Percentiles rank a stretch among this genome's conserved stretches.
These are phyloP conservation scores for Skeletonema potamos DNA, from an alignment of 108 stramenopile genomes.

Conservation along the genomic window DNA sequence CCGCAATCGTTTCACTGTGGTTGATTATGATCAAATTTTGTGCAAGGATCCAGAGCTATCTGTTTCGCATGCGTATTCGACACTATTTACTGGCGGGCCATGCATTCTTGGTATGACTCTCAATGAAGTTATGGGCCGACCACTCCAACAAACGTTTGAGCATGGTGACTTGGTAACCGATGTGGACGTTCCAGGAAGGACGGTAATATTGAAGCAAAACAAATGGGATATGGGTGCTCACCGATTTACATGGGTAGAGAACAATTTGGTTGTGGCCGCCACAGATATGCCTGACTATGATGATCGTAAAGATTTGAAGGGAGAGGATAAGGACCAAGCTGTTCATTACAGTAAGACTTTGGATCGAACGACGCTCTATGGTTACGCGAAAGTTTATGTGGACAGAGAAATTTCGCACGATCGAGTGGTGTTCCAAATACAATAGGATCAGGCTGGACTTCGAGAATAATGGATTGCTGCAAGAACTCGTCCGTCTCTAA, in stretches of 20 bases:
- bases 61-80: constrained; percentile 72
- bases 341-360: constrained; percentile 1
- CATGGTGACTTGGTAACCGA: constrained; percentile 47
- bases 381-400: constrained; percentile 36
- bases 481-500: neutral
- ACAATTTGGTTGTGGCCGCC: constrained; percentile 82
- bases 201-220: constrained; percentile 77
- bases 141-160: constrained; percentile 69
- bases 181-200: constrained; percentile 69
- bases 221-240: constrained; percentile 90
- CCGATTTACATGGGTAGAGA: constrained; percentile 80
- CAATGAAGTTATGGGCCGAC: constrained; percentile 75
- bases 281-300: constrained; percentile 87
- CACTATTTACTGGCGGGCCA: constrained; percentile 79
- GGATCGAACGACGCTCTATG: constrained; percentile 40
- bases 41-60: constrained; percentile 69
- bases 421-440: constrained; percentile 33
- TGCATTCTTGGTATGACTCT: constrained; percentile 76
- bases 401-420: constrained; percentile 45
- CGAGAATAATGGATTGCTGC: neutral
- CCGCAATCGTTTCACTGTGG: constrained; percentile 75
- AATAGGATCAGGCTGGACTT: too few relatives aligned
- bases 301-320: constrained; percentile 47
- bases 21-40: constrained; percentile 71
- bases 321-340: constrained; percentile 39